phyloP scores from a whole-genome alignment of 192 early-diverging fungal species.

The Mortierella hygrophila region DNA sequence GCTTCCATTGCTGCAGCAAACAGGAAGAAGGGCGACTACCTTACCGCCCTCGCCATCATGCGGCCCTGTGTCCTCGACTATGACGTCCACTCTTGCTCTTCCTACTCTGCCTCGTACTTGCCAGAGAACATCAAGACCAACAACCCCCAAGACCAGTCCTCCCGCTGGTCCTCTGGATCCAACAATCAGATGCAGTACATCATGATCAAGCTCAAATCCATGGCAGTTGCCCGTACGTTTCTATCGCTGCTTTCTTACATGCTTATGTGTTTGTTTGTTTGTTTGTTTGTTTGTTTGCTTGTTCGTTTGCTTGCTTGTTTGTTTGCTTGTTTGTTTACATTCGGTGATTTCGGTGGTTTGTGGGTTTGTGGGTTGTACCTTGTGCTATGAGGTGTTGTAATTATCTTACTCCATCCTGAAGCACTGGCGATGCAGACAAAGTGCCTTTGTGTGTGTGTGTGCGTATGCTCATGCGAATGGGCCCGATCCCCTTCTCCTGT shows the following conservation, averaged over 20 bases:
- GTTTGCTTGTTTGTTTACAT: neutral
- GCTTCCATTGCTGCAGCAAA: slow-evolving; percentile 1
- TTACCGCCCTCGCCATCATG: slow-evolving; percentile 54
- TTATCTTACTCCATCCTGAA: neutral
- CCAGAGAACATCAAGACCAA: slow-evolving; percentile 87
- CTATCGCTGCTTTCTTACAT: neutral
- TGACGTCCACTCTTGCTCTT: slow-evolving; percentile 81
- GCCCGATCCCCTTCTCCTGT: no score
- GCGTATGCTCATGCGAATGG: no score
- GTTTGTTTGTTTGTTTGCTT: no score
- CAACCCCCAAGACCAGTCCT: slow-evolving; percentile 89
- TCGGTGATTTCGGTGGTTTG: neutral
- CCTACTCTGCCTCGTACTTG: slow-evolving; percentile 86
- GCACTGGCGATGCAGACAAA: neutral
- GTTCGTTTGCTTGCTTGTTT: no score
- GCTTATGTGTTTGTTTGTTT: neutral
- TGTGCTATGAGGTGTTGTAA: neutral
- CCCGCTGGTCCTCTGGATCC: slow-evolving; percentile 88
- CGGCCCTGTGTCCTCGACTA: slow-evolving; percentile 61
- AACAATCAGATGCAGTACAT: slow-evolving; percentile 95
- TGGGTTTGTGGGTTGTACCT: neutral
- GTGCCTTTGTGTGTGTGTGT: no score
- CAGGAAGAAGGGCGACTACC: slow-evolving; percentile 47
- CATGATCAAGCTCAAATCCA: slow-evolving; percentile 88
- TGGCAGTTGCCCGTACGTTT: slow-evolving; percentile 84